Percentiles rank a stretch among this genome's conserved stretches.
Evolutionary conservation across 768 basidiomycete species (phyloP).

Genomic region (Rhodotorula taiwanensis): DNA sequence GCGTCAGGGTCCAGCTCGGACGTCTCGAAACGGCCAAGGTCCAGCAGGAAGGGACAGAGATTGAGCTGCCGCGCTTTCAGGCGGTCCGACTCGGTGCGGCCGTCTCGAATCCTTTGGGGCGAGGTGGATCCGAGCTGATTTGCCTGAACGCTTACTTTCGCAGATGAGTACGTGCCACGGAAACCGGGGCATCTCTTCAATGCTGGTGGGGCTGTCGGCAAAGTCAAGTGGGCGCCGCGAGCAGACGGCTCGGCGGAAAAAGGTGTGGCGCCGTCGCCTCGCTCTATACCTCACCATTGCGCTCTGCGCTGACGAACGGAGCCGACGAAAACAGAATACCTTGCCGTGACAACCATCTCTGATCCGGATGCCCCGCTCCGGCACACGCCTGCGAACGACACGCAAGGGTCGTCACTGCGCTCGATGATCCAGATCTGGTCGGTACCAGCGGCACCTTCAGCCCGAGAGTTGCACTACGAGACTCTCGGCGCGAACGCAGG

Average conservation of each 20-base stretch:
- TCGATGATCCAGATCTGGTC: slow-evolving; percentile 78
- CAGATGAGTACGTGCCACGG: slow-evolving; percentile 59
- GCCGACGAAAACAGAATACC: slow-evolving; percentile 55
- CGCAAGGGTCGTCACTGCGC: slow-evolving; percentile 47
- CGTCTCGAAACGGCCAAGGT: neutral
- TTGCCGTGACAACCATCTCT: slow-evolving; percentile 59
- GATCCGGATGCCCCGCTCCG: slow-evolving; percentile 5
- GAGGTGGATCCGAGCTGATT: neutral
- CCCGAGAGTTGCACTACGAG: neutral
- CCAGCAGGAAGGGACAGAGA: neutral
- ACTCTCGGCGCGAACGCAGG: slow-evolving; percentile 1
- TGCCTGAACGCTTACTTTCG: neutral
- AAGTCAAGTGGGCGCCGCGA: slow-evolving; percentile 86
- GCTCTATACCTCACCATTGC: too few species aligned
- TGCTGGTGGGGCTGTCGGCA: slow-evolving; percentile 84
- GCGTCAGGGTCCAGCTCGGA: slow-evolving; percentile 6
- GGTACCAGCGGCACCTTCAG: neutral
- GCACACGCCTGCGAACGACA: slow-evolving; percentile 54
- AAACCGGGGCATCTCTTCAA: slow-evolving; percentile 67
- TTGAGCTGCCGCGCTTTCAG: neutral
- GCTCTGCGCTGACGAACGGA: neutral
- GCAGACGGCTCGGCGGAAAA: slow-evolving; percentile 53
- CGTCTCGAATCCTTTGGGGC: neutral
- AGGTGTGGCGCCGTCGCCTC: slow-evolving; percentile 32
- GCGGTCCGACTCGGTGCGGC: neutral